Percentiles rank a stretch among this genome's conserved stretches.
Evolutionary conservation across 2,329 filamentous ascomycete species (phyloP).

Genomic region (Metarhizium guizhouense): DNA sequence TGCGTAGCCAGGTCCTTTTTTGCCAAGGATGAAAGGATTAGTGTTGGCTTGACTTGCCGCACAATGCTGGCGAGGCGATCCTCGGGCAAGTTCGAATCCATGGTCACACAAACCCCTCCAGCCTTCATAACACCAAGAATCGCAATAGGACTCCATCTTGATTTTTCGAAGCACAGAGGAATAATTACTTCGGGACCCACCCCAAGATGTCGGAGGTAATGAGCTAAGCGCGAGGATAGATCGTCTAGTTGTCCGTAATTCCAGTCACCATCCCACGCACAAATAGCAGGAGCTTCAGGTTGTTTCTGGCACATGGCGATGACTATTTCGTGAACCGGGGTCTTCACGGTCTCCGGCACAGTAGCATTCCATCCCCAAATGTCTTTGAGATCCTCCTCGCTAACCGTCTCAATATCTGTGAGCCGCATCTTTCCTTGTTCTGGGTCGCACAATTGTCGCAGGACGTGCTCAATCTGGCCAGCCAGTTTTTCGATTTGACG

Average conservation of each 20-base stretch:
- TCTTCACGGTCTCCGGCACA: conserved; percentile 2
- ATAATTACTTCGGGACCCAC: conserved; percentile 2
- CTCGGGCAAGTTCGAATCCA: conserved; percentile 12
- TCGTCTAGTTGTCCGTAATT: conserved; percentile 22
- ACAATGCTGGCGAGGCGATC: conserved; percentile 11
- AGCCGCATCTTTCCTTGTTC: background rate
- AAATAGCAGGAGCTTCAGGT: conserved; percentile 7
- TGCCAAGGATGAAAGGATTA: conserved; percentile 12
- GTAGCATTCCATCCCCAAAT: conserved; percentile 7
- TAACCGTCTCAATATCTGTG: background rate
- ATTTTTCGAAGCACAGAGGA: conserved; percentile 9
- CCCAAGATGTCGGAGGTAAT: conserved; percentile 2
- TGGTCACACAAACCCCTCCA: conserved; percentile 3
- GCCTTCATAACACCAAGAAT: conserved; percentile 6
- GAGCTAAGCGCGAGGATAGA: conserved; percentile 7
- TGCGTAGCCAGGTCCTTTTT: conserved; percentile 5
- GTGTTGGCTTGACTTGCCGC: conserved; percentile 7
- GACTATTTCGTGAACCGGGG: conserved; percentile 7
- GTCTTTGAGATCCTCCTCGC: conserved; percentile 4
- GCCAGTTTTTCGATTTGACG: background rate
- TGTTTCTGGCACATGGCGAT: background rate
- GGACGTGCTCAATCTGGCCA: conserved; percentile 1
- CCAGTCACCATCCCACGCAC: conserved; percentile 30
- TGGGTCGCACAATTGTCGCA: background rate
- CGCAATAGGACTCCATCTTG: conserved; percentile 6